Evolutionary conservation across 305 asterid species (phyloP).

Genomic region (Withania somnifera): DNA sequence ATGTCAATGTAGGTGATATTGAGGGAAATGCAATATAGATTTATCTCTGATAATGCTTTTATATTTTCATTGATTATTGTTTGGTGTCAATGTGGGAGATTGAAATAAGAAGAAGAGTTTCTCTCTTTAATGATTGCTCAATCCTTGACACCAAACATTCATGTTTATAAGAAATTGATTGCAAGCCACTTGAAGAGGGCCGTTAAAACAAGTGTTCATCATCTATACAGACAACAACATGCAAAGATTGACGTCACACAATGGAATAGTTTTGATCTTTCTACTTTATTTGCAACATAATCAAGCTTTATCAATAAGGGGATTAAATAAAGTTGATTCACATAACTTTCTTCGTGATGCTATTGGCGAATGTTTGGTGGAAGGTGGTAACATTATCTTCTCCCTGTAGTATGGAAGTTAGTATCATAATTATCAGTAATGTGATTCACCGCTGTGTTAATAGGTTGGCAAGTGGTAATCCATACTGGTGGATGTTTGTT

Average conservation of each 20-base stretch:
- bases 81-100: conserved; percentile 42
- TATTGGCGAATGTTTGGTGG: neutral
- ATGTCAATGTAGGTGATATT: conserved; percentile 30
- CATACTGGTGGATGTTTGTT: neutral
- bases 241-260: neutral
- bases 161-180: conserved; percentile 24
- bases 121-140: conserved; percentile 25
- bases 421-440: neutral
- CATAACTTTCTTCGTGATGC: neutral
- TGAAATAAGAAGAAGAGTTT: conserved; percentile 41
- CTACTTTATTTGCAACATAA: neutral
- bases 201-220: conserved; percentile 19
- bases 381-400: neutral
- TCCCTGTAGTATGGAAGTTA: neutral
- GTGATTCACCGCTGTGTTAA: neutral
- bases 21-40: conserved; percentile 59
- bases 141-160: conserved; percentile 20
- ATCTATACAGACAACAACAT: conserved; percentile 23
- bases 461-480: neutral
- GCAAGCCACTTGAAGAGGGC: conserved; percentile 24
- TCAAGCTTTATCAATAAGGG: neutral
- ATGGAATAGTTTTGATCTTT: neutral
- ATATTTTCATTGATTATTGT: conserved; percentile 25
- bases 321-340: neutral
- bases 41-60: conserved; percentile 24